phyloP scores from a whole-genome alignment of 2,329 filamentous ascomycete species.

The Colletotrichum acutatum region DNA sequence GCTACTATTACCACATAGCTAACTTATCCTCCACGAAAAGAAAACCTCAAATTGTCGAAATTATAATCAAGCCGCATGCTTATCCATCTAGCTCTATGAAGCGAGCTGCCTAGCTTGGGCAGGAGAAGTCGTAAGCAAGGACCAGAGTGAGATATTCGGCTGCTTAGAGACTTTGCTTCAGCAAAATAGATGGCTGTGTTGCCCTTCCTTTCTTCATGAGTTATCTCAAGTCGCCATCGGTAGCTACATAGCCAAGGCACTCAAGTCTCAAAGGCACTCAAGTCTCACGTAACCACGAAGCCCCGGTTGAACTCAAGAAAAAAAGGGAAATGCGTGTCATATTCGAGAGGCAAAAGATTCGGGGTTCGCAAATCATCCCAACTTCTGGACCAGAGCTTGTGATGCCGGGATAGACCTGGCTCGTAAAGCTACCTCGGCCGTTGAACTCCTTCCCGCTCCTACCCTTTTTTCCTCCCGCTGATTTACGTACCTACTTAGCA shows the following conservation, averaged over 20 bases:
- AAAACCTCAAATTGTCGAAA: constrained; percentile 9
- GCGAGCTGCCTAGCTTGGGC: background rate
- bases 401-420: background rate
- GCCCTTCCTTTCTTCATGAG: too few species aligned
- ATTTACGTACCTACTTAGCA: too few species aligned
- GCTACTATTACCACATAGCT: constrained; percentile 3
- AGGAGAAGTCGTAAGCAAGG: too few species aligned
- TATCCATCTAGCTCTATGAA: background rate
- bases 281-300: background rate
- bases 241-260: too few species aligned
- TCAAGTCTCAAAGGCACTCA: too few species aligned
- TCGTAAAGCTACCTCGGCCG: background rate
- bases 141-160: too few species aligned
- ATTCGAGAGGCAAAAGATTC: background rate
- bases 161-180: too few species aligned
- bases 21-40: background rate
- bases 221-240: too few species aligned
- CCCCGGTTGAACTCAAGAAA: background rate
- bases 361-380: background rate
- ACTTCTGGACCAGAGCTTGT: background rate
- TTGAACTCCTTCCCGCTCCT: background rate
- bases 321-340: background rate
- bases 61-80: background rate
- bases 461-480: background rate
- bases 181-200: too few species aligned